A percentile compares a stretch with the other conserved stretches of the same genome.
Conservation (phyloP, 441 rosid species). For the Populus hybrid region DNA sequence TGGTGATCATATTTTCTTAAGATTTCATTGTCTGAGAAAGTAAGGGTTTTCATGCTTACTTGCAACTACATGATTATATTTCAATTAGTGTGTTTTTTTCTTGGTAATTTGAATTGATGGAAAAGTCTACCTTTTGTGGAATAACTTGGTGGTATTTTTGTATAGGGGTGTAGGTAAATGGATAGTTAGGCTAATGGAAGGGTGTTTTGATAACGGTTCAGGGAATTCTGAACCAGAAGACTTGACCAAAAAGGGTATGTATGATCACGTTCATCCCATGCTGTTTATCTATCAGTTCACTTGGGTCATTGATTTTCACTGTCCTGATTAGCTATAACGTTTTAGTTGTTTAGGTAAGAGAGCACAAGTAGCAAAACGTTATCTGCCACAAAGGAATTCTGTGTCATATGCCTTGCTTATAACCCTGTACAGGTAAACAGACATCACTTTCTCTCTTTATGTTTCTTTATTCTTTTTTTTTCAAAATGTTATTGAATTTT, state of each 20-base stretch:
- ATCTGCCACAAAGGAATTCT: conserved; percentile 76
- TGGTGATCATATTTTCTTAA: background rate
- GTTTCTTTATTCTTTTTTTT: background rate
- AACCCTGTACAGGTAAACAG: conserved; percentile 61
- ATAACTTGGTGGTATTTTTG: conserved; percentile 10
- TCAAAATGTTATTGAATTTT: conserved; percentile 13
- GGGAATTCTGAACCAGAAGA: conserved; percentile 58
- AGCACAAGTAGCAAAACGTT: conserved; percentile 47
- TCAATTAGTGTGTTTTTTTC: background rate
- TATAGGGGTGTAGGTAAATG: conserved; percentile 88
- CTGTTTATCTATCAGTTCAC: conserved; percentile 10
- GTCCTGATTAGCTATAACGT: background rate
- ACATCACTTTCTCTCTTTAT: conserved; percentile 2
- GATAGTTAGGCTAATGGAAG: conserved; percentile 68
- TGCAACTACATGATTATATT: background rate
- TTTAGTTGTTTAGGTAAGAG: conserved; percentile 41
- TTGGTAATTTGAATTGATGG: conserved; percentile 3
- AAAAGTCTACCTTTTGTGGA: background rate
- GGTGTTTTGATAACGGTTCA: conserved; percentile 48
- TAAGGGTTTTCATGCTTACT: background rate
- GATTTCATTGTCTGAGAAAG: background rate
- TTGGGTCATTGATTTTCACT: conserved; percentile 3
- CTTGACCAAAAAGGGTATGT: conserved; percentile 36
- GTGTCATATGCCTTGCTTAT: conserved; percentile 84
- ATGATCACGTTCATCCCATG: conserved; percentile 2